Evolutionary conservation across 768 basidiomycete genomes (phyloP), one percentile per base, ranked within the genome.

Genomic region (Auriscalpium vulgare): DNA sequence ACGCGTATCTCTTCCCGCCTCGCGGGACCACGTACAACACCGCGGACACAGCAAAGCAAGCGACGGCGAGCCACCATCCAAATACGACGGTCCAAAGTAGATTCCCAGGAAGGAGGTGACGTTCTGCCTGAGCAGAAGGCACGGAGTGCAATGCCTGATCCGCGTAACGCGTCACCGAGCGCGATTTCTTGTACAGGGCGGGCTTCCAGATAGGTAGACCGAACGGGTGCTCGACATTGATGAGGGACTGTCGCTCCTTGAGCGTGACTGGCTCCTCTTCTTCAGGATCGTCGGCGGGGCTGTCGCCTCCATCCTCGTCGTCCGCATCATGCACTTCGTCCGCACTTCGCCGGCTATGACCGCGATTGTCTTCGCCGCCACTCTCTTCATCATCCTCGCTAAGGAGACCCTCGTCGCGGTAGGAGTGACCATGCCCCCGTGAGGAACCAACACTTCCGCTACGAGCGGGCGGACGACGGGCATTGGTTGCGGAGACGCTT

Each of bases 141-240:
- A 91, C 79, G 11, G 88, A 82, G 68, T 99, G 97, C 4, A 99
- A 81, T 0, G 90, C 97, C 56, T 89, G 85, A 69, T 99, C 97
- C 38, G 97, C 97, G 72, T 93, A 83, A 51, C 95, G 91, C 50
- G 95, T 97, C 64, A 99, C 91, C 2, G 95, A 91, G 36, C 97
- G 87, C 36, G 90, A 88, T 69, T 99, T 99, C 72, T 95, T 94
- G 83, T 99, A 99, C 56, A 99, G 71, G 0, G 97, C 97, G 19
- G 97, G 97, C 70, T 99, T 99, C 97, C 97, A 99, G 68, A 99
- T 97, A 40, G 92, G 95, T 57, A 99, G 78, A 76, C 97, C 97
- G 70, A 99, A 99, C 13, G 97, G 97, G 70, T 99, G 97, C 67
- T 95, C 91, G 67, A 97, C 95, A 72, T 99, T 99, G 68, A 98